Base-by-base conservation (phyloP, 2,329 filamentous ascomycete genomes). In the Pestalotiopsis sp. region DNA sequence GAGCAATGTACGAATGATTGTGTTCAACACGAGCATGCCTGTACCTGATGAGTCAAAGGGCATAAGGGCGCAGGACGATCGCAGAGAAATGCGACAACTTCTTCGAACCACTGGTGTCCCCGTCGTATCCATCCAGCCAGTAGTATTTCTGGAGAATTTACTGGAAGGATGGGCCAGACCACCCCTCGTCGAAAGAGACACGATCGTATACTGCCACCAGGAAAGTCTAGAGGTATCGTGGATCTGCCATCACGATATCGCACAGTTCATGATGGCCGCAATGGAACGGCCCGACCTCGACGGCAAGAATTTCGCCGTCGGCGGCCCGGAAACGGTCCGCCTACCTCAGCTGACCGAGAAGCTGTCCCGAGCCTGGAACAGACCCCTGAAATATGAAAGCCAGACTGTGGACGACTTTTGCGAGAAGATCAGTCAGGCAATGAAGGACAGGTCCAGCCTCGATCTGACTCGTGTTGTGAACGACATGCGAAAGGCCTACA, bases 401-500 rank as follows among this genome's bases (percentile, higher is more conserved):
- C 80, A 81, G 75, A 77, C 74, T 9, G 76, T 78, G 9, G 72
- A 75, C 20, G 76, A 78, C 66, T 78, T 78, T 57, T 77, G 74
- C 65, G 72, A 73, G 58, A 72, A 72, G 65, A 77, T 78, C 67
- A 73, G 73, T 57, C 66, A 72, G 65, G 75, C 76, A 11, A 81
- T 82, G 80, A 69, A 75, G 67, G 73, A 75, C 23, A 69, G 80
- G 40, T 71, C 75, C 5, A 76, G 78, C 6, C 65, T 81, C n/a
- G 77, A 81, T n/a, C 75, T 72, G 4, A 79, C 80, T 12, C 71
- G 70, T 13, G 74, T 81, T 31, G 72, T 80, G 11, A 75, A 69
- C 23, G 78, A 82, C 74, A 82, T 81, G 80, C 80, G 78, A 71
- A 80, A 76, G 71, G 80, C 80, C 9, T 81, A 82, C 70, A 80